Evolutionary conservation across 257 asterid species (phyloP).

Genomic region (Ilex aquifolium): DNA sequence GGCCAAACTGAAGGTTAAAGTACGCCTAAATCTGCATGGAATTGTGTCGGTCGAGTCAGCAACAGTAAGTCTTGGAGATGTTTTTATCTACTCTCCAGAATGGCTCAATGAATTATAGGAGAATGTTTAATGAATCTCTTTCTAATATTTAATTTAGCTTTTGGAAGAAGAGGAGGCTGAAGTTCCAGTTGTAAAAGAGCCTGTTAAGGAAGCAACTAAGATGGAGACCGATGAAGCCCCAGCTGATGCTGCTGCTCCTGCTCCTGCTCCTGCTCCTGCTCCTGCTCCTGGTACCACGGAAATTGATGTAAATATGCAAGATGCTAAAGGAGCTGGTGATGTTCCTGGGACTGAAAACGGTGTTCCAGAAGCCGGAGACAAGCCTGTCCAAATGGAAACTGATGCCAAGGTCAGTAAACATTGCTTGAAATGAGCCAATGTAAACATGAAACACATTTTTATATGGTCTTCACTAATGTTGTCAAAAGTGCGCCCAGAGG

Average conservation of each 20-base stretch:
- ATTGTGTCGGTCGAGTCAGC: constrained; percentile 75
- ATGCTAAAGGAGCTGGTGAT: constrained; percentile 38
- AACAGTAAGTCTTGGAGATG: constrained; percentile 35
- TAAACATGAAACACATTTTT: no score
- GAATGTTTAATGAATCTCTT: neutral
- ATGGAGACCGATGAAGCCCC: constrained; percentile 71
- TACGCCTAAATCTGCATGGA: constrained; percentile 77
- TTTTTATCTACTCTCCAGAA: neutral
- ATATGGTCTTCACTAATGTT: no score
- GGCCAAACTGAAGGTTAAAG: constrained; percentile 74
- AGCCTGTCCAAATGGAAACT: constrained; percentile 25
- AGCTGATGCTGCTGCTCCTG: constrained; percentile 36
- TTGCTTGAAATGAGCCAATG: no score
- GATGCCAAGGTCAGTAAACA: constrained; percentile 8
- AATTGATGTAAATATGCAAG: constrained; percentile 62
- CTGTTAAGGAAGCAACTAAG: constrained; percentile 48
- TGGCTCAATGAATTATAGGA: neutral
- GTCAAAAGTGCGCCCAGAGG: no score
- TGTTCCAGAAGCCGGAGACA: constrained; percentile 52
- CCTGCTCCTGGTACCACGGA: constrained; percentile 36
- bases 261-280: constrained; percentile 26
- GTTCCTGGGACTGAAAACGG: constrained; percentile 64
- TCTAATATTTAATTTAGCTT: constrained; percentile 38
- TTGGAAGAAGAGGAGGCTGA: constrained; percentile 87
- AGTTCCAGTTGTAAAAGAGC: constrained; percentile 54